phyloP scores from a whole-genome alignment of 176 grass and related monocot genomes.

The Themeda triandra region DNA sequence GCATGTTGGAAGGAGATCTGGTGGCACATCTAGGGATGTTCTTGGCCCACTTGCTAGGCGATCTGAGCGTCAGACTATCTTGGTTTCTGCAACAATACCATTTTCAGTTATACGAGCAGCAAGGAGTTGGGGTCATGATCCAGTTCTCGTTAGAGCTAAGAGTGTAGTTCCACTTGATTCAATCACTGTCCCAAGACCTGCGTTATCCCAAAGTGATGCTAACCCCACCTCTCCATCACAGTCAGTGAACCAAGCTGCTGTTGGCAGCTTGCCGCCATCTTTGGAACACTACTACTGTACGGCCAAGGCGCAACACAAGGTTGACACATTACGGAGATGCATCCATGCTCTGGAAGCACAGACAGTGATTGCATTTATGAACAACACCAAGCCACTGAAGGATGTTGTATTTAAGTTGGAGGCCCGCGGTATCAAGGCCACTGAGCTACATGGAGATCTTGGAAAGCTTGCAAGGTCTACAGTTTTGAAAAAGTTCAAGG shows the following conservation, averaged over 20 bases:
- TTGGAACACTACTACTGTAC: slow-evolving; percentile 85
- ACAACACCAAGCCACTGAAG: slow-evolving; percentile 87
- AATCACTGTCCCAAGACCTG: slow-evolving; percentile 42
- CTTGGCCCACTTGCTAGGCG: slow-evolving; percentile 73
- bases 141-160: slow-evolving; percentile 80
- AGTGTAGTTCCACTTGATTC: slow-evolving; percentile 75
- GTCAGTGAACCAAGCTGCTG: slow-evolving; percentile 57
- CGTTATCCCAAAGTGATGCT: slow-evolving; percentile 25
- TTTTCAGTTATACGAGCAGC: slow-evolving; percentile 92
- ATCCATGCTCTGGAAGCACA: slow-evolving; percentile 77
- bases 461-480: slow-evolving; percentile 85
- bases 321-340: slow-evolving; percentile 85
- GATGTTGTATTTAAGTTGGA: slow-evolving; percentile 96
- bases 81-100: slow-evolving; percentile 90
- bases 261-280: slow-evolving; percentile 78
- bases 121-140: slow-evolving; percentile 75
- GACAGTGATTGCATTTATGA: slow-evolving; percentile 90
- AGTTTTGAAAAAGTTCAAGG: slow-evolving; percentile 83
- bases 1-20: slow-evolving; percentile 78
- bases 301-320: slow-evolving; percentile 82
- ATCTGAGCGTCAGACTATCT: slow-evolving; percentile 76
- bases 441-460: slow-evolving; percentile 82
- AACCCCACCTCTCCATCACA: slow-evolving; percentile 32
- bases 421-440: slow-evolving; percentile 78
- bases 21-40: slow-evolving; percentile 50